phyloP scores from a whole-genome alignment of 805 yeast species.

The Candida loeiensis region DNA sequence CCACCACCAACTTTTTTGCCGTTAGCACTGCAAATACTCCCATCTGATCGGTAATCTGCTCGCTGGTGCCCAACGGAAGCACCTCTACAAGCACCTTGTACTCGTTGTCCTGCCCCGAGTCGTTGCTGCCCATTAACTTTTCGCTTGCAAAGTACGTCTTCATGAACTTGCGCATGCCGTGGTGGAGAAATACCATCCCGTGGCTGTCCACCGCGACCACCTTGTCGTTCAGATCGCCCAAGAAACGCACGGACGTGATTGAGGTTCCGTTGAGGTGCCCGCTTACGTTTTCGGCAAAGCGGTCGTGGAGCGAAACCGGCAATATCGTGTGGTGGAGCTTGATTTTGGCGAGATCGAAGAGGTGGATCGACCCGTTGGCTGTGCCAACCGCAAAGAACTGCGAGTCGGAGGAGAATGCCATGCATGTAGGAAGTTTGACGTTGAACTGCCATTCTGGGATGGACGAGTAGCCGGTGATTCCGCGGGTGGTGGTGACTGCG shows the following conservation, averaged over 20 bases:
- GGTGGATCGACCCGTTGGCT: slow-evolving; percentile 55
- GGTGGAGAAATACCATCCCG: slow-evolving; percentile 57
- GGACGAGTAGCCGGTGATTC: slow-evolving; percentile 56
- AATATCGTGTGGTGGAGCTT: slow-evolving; percentile 15
- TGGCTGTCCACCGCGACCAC: slow-evolving; percentile 31
- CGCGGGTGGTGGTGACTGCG: slow-evolving; percentile 64
- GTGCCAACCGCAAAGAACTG: slow-evolving; percentile 68
- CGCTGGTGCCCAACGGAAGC: slow-evolving; percentile 59
- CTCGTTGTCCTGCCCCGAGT: slow-evolving; percentile 15
- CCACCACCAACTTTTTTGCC: slow-evolving; percentile 44
- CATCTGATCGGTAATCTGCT: slow-evolving; percentile 51
- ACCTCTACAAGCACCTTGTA: slow-evolving; percentile 32
- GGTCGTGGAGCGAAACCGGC: slow-evolving; percentile 23
- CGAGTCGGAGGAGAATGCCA: slow-evolving; percentile 67
- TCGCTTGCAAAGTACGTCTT: slow-evolving; percentile 47
- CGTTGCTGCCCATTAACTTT: slow-evolving; percentile 49
- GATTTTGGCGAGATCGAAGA: slow-evolving; percentile 63
- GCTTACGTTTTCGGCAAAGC: slow-evolving; percentile 21
- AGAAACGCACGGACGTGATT: slow-evolving; percentile 24
- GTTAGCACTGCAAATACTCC: slow-evolving; percentile 63
- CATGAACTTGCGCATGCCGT: slow-evolving; percentile 55
- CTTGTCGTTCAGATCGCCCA: slow-evolving; percentile 26
- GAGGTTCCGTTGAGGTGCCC: slow-evolving; percentile 29
- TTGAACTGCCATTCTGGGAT: slow-evolving; percentile 22
- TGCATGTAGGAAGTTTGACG: slow-evolving; percentile 39